A percentile compares a stretch with the other conserved stretches of the same genome.
Evolutionary conservation across 805 yeast genomes (phyloP).

Genomic region (Wickerhamiella spandovensis): DNA sequence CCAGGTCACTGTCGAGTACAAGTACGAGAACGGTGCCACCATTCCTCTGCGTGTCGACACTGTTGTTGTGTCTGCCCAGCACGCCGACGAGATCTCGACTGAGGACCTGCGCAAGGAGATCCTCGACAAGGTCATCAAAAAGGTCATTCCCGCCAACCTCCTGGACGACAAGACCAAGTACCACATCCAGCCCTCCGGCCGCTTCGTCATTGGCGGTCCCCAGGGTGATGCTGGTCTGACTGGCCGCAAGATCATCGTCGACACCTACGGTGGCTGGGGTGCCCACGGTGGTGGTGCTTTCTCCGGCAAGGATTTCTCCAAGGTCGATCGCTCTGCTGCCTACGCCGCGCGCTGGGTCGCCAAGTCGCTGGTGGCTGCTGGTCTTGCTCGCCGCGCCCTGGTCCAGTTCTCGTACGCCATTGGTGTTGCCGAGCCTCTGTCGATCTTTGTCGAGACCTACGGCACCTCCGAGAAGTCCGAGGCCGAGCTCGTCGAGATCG

Average conservation of each 20-base stretch:
- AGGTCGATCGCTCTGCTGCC: constrained; percentile 99
- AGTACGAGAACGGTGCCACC: constrained; percentile 88
- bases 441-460: constrained; percentile 93
- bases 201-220: constrained; percentile 99
- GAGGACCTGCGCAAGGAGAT: constrained; percentile 79
- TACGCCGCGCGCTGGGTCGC: constrained; percentile 99
- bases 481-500: constrained; percentile 80
- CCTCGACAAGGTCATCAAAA: constrained; percentile 67
- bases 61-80: constrained; percentile 94
- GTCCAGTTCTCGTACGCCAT: constrained; percentile 99
- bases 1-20: constrained; percentile 96
- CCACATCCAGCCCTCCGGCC: constrained; percentile 99
- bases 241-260: constrained; percentile 98
- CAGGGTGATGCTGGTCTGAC: constrained; percentile 99
- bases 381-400: constrained; percentile 90
- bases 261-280: constrained; percentile 99
- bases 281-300: constrained; percentile 99
- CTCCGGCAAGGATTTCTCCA: constrained; percentile 99
- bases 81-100: constrained; percentile 89
- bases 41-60: constrained; percentile 95
- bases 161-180: constrained; percentile 90
- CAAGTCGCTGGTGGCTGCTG: constrained; percentile 90
- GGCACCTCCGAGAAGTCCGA: constrained; percentile 90
- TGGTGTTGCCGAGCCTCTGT: constrained; percentile 99
- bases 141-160: constrained; percentile 80